Evolutionary conservation across 108 stramenopile species (phyloP).

Genomic region (Skeletonema grethae): DNA sequence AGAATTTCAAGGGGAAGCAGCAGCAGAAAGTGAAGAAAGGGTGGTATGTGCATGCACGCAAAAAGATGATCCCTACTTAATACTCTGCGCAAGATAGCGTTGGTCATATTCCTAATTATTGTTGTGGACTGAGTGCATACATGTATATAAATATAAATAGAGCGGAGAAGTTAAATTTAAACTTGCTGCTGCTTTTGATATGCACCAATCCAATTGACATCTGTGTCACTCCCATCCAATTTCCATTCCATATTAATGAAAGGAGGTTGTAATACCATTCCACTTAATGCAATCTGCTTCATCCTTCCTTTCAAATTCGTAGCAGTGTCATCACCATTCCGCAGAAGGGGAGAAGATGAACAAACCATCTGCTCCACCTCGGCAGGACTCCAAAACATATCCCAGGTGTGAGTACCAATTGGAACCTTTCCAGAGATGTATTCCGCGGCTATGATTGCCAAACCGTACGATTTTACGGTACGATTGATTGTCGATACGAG

Average conservation of each 20-base stretch:
- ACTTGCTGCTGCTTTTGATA: conserved; percentile 48
- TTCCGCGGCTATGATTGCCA: conserved; percentile 93
- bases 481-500: conserved; percentile 93
- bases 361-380: conserved; percentile 57
- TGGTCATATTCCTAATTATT: no score
- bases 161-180: neutral
- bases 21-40: neutral
- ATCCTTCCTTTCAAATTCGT: conserved; percentile 4
- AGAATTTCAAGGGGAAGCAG: neutral
- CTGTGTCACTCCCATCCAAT: conserved; percentile 61
- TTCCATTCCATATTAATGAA: conserved; percentile 74
- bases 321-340: conserved; percentile 1
- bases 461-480: conserved; percentile 77
- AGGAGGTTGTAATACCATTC: conserved; percentile 65
- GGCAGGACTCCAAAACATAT: conserved; percentile 74
- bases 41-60: neutral
- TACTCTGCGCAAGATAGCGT: no score
- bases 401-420: conserved; percentile 91
- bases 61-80: neutral
- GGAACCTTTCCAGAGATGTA: conserved; percentile 88
- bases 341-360: neutral
- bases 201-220: conserved; percentile 88
- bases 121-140: no score
- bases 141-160: no score
- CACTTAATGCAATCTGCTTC: conserved; percentile 43